Conservation (phyloP, 1,139 yeast species). For the Taiozyma sp. region DNA sequence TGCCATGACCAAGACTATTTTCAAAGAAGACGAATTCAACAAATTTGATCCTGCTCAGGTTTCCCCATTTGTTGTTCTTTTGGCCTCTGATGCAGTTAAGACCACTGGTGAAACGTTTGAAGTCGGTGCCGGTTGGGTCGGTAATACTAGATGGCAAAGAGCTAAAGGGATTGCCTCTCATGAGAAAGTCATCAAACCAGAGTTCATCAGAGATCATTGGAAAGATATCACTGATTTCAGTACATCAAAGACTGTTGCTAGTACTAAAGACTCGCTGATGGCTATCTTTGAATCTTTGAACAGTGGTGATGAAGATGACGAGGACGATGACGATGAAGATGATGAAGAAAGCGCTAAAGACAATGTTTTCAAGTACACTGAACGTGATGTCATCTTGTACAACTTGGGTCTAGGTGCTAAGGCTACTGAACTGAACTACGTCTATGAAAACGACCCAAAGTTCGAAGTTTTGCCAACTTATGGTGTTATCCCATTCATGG, state of each 20-base stretch:
- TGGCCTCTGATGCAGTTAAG: conserved; percentile 72
- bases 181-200: conserved; percentile 55
- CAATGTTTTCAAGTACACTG: conserved; percentile 43
- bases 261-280: conserved; percentile 76
- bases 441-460: conserved; percentile 70
- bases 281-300: conserved; percentile 67
- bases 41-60: conserved; percentile 86
- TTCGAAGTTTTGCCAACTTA: conserved; percentile 92
- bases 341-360: conserved; percentile 33
- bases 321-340: conserved; percentile 20
- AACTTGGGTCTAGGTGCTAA: conserved; percentile 89
- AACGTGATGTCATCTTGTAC: conserved; percentile 76
- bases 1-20: conserved; percentile 89
- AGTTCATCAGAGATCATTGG: conserved; percentile 68
- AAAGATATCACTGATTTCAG: conserved; percentile 62
- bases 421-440: conserved; percentile 70
- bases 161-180: conserved; percentile 75
- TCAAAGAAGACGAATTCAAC: conserved; percentile 73
- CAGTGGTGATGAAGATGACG: conserved; percentile 37
- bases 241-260: conserved; percentile 41
- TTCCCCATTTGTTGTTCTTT: conserved; percentile 81
- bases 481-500: conserved; percentile 80
- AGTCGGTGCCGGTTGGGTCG: conserved; percentile 92
- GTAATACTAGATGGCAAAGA: conserved; percentile 93
- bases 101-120: conserved; percentile 65